phyloP scores from a whole-genome alignment of 768 basidiomycete genomes.

The Xerocomellus dryophilus region DNA sequence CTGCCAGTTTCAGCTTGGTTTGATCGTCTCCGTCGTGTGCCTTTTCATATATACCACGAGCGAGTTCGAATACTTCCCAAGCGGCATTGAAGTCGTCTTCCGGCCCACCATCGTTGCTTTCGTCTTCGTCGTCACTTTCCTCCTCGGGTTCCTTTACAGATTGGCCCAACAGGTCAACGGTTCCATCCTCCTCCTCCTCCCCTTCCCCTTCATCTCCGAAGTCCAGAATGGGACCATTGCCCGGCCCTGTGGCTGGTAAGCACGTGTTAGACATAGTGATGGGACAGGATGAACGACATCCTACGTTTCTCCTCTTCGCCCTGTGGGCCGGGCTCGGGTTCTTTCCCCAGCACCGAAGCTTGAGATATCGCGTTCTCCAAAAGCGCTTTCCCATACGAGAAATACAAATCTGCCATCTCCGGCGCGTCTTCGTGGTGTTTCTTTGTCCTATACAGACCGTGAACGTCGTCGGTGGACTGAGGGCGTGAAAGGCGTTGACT shows the following conservation, averaged over 20 bases:
- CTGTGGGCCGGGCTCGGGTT: constrained; percentile 48
- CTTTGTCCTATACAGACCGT: constrained; percentile 53
- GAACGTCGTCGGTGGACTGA: constrained; percentile 10
- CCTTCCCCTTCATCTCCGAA: constrained; percentile 80
- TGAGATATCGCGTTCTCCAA: constrained; percentile 89
- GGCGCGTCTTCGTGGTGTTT: constrained; percentile 77
- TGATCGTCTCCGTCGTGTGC: constrained; percentile 55
- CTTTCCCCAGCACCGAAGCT: constrained; percentile 85
- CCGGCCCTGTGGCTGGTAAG: constrained; percentile 31
- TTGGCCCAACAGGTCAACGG: constrained; percentile 64
- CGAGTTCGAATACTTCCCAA: constrained; percentile 96
- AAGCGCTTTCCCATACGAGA: constrained; percentile 89
- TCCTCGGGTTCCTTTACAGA: constrained; percentile 50
- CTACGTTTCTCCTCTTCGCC: constrained; percentile 43
- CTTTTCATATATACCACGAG: constrained; percentile 81
- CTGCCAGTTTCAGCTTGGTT: constrained; percentile 79
- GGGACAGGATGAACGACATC: background rate
- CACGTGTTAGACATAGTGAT: background rate
- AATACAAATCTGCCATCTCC: constrained; percentile 83
- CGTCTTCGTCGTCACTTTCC: constrained; percentile 51
- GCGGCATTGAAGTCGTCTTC: constrained; percentile 98
- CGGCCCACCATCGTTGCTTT: constrained; percentile 71
- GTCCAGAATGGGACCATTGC: constrained; percentile 62
- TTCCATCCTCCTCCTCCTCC: constrained; percentile 54
- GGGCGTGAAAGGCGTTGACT: constrained; percentile 34